A percentile compares a stretch with the other conserved stretches of the same genome.
Conservation (phyloP, 768 basidiomycete genomes). For the Sarcomyxa edulis region DNA sequence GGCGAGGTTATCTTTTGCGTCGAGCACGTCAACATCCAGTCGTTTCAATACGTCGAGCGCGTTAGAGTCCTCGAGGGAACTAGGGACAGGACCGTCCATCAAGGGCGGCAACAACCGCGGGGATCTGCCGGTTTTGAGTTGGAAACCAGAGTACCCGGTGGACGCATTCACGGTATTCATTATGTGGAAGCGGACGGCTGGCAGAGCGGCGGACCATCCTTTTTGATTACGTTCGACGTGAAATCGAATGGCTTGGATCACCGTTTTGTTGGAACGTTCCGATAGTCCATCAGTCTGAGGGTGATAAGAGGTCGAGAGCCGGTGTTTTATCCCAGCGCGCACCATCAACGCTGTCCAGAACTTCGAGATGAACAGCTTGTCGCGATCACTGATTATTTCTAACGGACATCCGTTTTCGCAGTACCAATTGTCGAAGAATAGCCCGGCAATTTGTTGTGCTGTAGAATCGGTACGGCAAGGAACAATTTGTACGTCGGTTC, state of each 20-base stretch:
- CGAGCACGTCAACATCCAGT: conserved; percentile 10
- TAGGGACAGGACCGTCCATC: conserved; percentile 9
- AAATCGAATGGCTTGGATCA: no score
- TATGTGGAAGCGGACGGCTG: conserved; percentile 21
- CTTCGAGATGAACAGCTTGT: no score
- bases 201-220: conserved; percentile 22
- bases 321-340: no score
- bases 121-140: conserved; percentile 16
- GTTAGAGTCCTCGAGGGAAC: conserved; percentile 10
- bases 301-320: conserved; percentile 27
- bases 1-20: conserved; percentile 22
- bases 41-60: conserved; percentile 1
- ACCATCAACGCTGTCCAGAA: no score
- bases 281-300: no score
- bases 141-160: conserved; percentile 26
- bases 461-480: background rate
- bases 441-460: background rate
- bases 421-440: conserved; percentile 8
- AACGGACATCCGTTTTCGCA: conserved; percentile 19
- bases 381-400: no score
- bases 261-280: no score
- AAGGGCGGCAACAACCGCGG: conserved; percentile 19
- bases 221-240: no score
- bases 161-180: conserved; percentile 25
- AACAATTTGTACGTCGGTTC: background rate